These are phyloP conservation scores for Colletotrichum zoysiae DNA, from an alignment of 2,329 filamentous ascomycete genomes.

Conservation along the genomic window DNA sequence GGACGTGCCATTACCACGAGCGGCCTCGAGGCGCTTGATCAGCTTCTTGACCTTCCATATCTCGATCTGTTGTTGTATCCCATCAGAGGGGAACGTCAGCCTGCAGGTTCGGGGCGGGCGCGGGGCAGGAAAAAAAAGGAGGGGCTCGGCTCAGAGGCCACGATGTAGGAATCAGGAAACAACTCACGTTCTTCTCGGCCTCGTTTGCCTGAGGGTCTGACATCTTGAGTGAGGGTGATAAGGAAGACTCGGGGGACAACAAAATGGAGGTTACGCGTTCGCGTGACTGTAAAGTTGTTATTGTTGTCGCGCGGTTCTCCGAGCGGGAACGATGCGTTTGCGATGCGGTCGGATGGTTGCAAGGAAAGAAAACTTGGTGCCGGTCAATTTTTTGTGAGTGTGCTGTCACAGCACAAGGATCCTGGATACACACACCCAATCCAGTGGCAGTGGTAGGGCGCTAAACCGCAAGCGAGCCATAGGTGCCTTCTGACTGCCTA, in stretches of 20 bases:
- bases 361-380: constrained; percentile 40
- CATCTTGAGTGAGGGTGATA: constrained; percentile 72
- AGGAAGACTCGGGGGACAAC: constrained; percentile 21
- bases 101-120: constrained; percentile 38
- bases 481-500: constrained; percentile 25
- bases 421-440: constrained; percentile 27
- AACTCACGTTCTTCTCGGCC: constrained; percentile 92
- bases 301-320: constrained; percentile 40
- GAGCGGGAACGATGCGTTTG: constrained; percentile 38
- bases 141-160: constrained; percentile 34
- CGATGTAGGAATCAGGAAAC: constrained; percentile 17
- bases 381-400: constrained; percentile 35
- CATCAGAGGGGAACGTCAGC: constrained; percentile 40
- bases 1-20: constrained; percentile 97
- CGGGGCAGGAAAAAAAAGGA: constrained; percentile 40
- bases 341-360: constrained; percentile 34
- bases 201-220: constrained; percentile 89
- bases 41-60: constrained; percentile 99
- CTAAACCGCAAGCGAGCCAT: constrained; percentile 41
- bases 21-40: constrained; percentile 97
- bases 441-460: constrained; percentile 33
- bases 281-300: constrained; percentile 36
- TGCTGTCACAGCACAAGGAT: constrained; percentile 38
- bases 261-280: constrained; percentile 39
- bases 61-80: constrained; percentile 66